Base-by-base conservation (phyloP, 352 stramenopile genomes). In the Pythium scleroteichum region DNA sequence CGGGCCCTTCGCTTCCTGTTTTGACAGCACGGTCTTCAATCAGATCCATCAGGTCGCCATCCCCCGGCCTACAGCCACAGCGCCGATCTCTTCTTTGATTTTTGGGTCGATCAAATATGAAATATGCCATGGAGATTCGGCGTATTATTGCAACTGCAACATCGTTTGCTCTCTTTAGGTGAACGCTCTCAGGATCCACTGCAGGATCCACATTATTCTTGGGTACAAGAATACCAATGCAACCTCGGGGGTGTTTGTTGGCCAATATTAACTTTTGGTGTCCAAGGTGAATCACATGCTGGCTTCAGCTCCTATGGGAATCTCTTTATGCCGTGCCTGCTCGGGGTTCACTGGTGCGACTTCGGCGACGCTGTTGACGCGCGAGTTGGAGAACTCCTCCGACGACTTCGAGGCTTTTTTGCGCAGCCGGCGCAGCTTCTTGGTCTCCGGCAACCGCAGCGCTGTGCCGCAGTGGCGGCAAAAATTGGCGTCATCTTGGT, bases 401-500 rank as follows among this genome's bases (percentile, higher is more conserved):
- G 57, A 42, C 4, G 26, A 49, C 22, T 52, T 51, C 1, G 48
- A 52, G 7, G 22, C 22, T 51, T 73, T 69, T 41, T 69, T 69
- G 41, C 49, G 50, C 44, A 57, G 14, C 3, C 53, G 49, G 19
- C 50, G 50, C 59, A 45, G 29, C 49, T 72, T 71, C 27, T 57
- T 62, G 42, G 24, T 51, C 52, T 58, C 38, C 9, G 67, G 56
- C 24, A 85, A 56, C 6, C 72, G 72, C 47, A 79, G 50, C 47
- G 69, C 69, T 16, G 61, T 65, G 47, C 75, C 72, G 35, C 75
- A 84, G 47, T 71, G 62, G 20, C 75, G 69, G 39, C 75, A 84
- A 27, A 79, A 84, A 22, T 75, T 77, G 32, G 75, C 71, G 67
- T 84, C 75, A 16, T 78, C 62, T 47, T 84, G 75, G 47, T 84